Percentiles rank a stretch among this genome's conserved stretches.
phyloP scores from a whole-genome alignment of 139 green algal genomes.

The Micractinium sp. region DNA sequence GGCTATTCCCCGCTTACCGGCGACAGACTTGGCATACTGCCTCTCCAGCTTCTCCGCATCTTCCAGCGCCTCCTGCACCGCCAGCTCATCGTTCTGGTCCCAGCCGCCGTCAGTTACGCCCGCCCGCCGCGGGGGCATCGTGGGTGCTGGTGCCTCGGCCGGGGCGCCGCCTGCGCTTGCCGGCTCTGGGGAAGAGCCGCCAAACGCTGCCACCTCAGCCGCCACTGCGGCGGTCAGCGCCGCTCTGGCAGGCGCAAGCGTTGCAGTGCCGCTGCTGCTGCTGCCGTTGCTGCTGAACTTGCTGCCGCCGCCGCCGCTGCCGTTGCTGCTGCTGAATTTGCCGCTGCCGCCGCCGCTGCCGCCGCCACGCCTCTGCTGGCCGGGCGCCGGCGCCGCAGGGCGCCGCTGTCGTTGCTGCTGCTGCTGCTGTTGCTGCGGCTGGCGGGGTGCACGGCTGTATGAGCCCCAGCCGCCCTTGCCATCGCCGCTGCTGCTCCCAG shows the following conservation, averaged over 20 bases:
- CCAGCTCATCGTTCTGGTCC: slow-evolving; percentile 45
- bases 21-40: slow-evolving; percentile 29
- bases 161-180: background rate
- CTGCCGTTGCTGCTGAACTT: background rate
- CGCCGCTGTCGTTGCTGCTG: background rate
- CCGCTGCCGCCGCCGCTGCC: background rate
- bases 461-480: background rate
- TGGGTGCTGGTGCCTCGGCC: background rate
- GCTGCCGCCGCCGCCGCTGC: background rate
- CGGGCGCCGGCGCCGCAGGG: background rate
- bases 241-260: background rate
- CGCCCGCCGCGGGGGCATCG: slow-evolving; percentile 22
- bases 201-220: slow-evolving; percentile 9
- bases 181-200: background rate
- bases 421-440: background rate
- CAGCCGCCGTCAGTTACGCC: slow-evolving; percentile 59
- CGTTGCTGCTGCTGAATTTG: background rate
- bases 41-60: slow-evolving; percentile 46
- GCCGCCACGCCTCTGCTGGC: background rate
- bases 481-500: background rate
- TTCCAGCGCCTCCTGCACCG: slow-evolving; percentile 47
- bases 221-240: slow-evolving; percentile 11
- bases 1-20: background rate
- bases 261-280: background rate
- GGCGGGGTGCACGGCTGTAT: too few relatives aligned